Evolutionary conservation across 169 alveolate genomes (phyloP), one percentile per base, ranked within the genome.

Genomic region (Perkinsus chesapeaki): DNA sequence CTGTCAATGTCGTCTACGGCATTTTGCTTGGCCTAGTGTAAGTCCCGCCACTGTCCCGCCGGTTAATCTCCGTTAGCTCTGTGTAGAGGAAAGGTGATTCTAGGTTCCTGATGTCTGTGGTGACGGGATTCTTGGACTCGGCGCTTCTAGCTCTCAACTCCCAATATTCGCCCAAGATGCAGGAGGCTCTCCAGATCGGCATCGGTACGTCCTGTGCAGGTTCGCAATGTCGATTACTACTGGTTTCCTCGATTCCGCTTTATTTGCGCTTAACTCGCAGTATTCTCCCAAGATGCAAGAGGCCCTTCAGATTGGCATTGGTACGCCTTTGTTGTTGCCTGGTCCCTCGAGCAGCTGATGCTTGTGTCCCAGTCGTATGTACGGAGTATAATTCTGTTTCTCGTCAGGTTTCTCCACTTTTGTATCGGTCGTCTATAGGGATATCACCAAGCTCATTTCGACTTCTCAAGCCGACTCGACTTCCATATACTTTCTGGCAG

Each of bases 101-200:
- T 34, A 60, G 82, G 82, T 60, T 60, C 82, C 27, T 60, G 82
- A 60, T 60, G 82, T 60, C 82, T 16, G 82, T 60, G 31, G 82
- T 60, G 3, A 60, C 82, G 7, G 82, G 82, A 0, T 60, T 60
- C 31, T 60, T 60, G 82, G 82, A 60, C 31, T 60, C 82, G 82
- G 82, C 82, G 12, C 82, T 60, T 12, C 82, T 60, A 60, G 82
- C 82, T 60, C 82, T 60, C 36, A 60, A 60, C 82, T 60, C 82
- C 27, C 82, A 60, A 23, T 60, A 60, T 16, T 60, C 82, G 82
- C 82, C 82, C 82, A 60, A 60, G 82, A 60, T 60, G 82, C 82
- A 60, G 82, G 82, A 60, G 82, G 82, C 82, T 60, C 82, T 60
- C 82, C 82, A 60, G 82, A 60, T 60, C 82, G 82, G 82, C 82